These are phyloP conservation scores for Alternaria consortialis DNA, from an alignment of 2,329 filamentous ascomycete genomes.

Conservation along the genomic window DNA sequence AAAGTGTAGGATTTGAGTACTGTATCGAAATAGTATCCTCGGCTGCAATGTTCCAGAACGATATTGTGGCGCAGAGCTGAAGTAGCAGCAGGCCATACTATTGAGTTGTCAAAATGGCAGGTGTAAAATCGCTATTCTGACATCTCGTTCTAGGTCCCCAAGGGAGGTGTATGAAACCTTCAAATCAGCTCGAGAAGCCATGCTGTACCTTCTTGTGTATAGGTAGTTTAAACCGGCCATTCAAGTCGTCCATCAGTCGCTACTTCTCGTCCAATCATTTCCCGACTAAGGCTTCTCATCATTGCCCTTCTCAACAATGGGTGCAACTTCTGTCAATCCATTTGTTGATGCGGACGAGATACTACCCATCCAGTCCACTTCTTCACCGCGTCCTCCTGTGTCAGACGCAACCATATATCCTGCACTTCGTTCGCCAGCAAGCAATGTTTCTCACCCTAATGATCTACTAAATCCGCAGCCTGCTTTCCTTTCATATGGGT, in stretches of 20 bases:
- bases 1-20: background rate
- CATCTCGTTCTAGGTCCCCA: background rate
- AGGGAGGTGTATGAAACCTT: background rate
- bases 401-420: background rate
- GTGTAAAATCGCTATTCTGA: slow-evolving; percentile 3
- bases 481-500: background rate
- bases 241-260: background rate
- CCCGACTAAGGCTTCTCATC: background rate
- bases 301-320: background rate
- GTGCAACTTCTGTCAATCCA: background rate
- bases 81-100: background rate
- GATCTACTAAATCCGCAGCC: background rate
- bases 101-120: background rate
- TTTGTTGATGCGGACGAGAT: background rate
- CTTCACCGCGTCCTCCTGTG: background rate
- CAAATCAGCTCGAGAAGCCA: background rate
- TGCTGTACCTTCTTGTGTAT: background rate
- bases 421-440: background rate
- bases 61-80: slow-evolving; percentile 6
- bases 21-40: background rate
- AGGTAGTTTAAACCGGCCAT: background rate
- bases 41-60: background rate
- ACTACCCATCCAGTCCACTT: background rate
- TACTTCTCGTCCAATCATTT: background rate
- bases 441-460: background rate